Evolutionary conservation across 768 basidiomycete species (phyloP), one percentile per base, ranked within the genome.

Genomic region (Phaeotremella skinneri): DNA sequence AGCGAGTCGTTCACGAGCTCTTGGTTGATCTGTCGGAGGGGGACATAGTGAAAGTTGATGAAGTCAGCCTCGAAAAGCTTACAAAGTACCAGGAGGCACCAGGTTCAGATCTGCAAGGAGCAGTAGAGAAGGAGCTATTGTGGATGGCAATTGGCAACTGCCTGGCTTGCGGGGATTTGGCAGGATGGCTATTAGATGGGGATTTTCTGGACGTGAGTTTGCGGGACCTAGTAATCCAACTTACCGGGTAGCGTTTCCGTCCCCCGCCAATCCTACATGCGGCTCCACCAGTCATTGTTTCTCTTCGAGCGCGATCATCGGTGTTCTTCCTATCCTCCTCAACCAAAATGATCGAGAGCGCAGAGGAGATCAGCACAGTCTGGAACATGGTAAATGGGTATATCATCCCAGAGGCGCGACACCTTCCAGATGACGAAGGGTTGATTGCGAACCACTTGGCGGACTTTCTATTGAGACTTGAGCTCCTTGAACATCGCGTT

Each of bases 211-310:
- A 61, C 41, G 66, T 70, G 55, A 59, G 64, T 56, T n/a, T 37
- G 9, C 16, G 51, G 4, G 20, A 23, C 17, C 7, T 9, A 45
- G 21, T 13, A 17, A 25, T 3, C 20, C 13, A 49, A 25, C 31
- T 32, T 16, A n/a, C 21, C 26, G 29, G 1, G 9, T 23, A 73
- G 71, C 59, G 59, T 3, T 68, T 68, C 47, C 16, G 49, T 9
- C 71, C 71, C 17, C 60, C 71, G 0, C 71, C 67, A 0, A 26
- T 70, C 0, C 63, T 73, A 4, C 71, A 73, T 45, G 71, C 66
- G 16, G 62, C 65, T 13, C 66, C 68, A 4, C 66, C 71, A 4
- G 13, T 60, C 6, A 59, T 68, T 26, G 62, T 70, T 1, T 51
- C 51, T 14, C 55, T 73, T 14, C 66, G 71, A 27, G 39, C 42